Evolutionary conservation across 2,329 filamentous ascomycete genomes (phyloP), one percentile per base, ranked within the genome.

Genomic region (Penicillium sp.): DNA sequence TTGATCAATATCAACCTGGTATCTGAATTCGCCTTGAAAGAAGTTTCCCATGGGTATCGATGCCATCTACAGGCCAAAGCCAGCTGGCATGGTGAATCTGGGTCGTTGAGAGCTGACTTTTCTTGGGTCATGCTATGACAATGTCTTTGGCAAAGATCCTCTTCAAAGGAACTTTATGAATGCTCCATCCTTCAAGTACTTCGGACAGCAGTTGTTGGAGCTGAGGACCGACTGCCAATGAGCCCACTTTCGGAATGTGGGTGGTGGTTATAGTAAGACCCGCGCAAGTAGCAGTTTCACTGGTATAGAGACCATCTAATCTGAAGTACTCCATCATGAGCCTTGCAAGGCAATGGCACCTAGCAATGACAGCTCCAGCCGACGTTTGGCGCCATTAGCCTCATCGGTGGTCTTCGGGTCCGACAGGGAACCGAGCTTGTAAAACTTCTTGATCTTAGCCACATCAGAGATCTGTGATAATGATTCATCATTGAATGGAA

Each of bases 301-400:
- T 4, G 7, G 10, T 7, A 23, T 28, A 6, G 14, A 26, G 14
- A 20, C 35, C 11, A 9, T 14, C 29, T 13, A 27, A 2, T 18
- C 3, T 23, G 10, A 4, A 38, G 7, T 16, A 9, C 16, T 9
- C 16, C 58, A 69, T 46, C 69, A 68, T 20, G 72, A 69, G 49
- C 85, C 85, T 54, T 86, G 81, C 56, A 93, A 66, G 1, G 89
- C 88, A 79, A 96, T 94, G 13, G 81, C 78, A 1, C 86, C 84
- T 44, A 95, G 59, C 4, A 91, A 74, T 34, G 87, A 74, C 43
- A 79, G 75, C 63, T 94, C 87, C 35, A 87, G 73, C 59, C 52
- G 55, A 32, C 54, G 60, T 28, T 55, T 60, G 13, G 49, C 52
- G 11, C 55, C 59, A 40, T 60, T 55, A 20, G 40, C 22, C 11